Percentiles rank a stretch among this genome's conserved stretches.
phyloP scores from a whole-genome alignment of 306 rosid genomes.

The Nissolia schottii region DNA sequence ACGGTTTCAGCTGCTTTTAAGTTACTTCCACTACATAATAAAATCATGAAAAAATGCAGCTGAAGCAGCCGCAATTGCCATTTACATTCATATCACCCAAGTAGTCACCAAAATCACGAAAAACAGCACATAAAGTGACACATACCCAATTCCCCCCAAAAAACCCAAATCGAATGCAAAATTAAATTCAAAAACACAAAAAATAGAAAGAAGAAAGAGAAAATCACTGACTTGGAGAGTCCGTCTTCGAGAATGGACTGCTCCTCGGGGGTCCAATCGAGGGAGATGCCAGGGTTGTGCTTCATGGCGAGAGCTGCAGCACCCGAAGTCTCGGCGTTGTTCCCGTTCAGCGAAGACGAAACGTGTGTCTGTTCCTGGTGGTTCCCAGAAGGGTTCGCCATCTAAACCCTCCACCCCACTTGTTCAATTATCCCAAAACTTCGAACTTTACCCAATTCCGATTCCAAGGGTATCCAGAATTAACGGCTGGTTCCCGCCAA shows the following conservation, averaged over 20 bases:
- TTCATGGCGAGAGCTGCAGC: slow-evolving; percentile 58
- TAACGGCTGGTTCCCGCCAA: slow-evolving; percentile 74
- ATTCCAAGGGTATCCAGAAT: slow-evolving; percentile 31
- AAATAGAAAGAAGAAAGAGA: not conserved
- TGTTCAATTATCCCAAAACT: not conserved
- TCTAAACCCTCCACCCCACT: slow-evolving; percentile 20
- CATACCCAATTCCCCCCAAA: not conserved
- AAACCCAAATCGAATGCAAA: not conserved
- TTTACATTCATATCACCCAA: no score
- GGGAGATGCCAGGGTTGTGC: slow-evolving; percentile 89
- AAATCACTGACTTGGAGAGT: slow-evolving; percentile 60
- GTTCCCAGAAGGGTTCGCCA: slow-evolving; percentile 71
- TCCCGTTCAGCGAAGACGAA: slow-evolving; percentile 77
- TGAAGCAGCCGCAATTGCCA: no score
- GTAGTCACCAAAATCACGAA: not conserved
- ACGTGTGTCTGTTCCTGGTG: slow-evolving; percentile 68
- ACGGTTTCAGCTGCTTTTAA: no score
- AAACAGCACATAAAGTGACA: not conserved
- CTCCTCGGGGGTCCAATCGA: slow-evolving; percentile 85
- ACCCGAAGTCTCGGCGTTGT: slow-evolving; percentile 59
- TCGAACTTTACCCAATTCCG: slow-evolving; percentile 24
- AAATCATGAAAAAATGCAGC: no score
- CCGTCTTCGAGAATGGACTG: slow-evolving; percentile 81
- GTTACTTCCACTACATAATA: no score
- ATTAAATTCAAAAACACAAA: no score